A percentile compares a stretch with the other conserved stretches of the same genome.
Evolutionary conservation across 805 yeast species (phyloP).

Genomic region (Ogataea neopini): DNA sequence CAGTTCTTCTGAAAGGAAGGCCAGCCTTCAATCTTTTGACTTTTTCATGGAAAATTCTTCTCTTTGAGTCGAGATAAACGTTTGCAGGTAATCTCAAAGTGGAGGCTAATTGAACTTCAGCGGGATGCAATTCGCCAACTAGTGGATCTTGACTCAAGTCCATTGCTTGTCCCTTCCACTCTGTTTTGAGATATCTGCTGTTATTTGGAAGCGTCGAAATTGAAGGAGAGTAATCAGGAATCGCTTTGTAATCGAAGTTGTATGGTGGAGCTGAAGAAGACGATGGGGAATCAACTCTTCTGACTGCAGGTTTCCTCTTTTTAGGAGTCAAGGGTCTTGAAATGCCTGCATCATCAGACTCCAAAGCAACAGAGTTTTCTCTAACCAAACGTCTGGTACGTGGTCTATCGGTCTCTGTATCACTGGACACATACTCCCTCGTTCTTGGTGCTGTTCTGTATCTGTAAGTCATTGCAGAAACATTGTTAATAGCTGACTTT

Average conservation of each 20-base stretch:
- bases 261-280: constrained; percentile 47
- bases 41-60: constrained; percentile 86
- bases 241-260: constrained; percentile 60
- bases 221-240: constrained; percentile 86
- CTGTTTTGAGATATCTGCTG: constrained; percentile 75
- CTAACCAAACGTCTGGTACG: constrained; percentile 60
- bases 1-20: constrained; percentile 90
- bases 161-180: constrained; percentile 99
- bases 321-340: constrained; percentile 38
- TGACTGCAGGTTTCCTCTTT: constrained; percentile 37
- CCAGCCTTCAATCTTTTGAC: constrained; percentile 70
- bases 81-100: constrained; percentile 86
- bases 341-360: constrained; percentile 32
- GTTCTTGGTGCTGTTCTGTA: constrained; percentile 32
- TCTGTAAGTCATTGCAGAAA: constrained; percentile 23
- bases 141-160: constrained; percentile 80
- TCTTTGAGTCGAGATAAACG: constrained; percentile 75
- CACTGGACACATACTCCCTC: constrained; percentile 31
- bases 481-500: constrained; percentile 12
- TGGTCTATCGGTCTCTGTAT: constrained; percentile 48
- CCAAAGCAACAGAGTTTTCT: constrained; percentile 37
- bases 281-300: constrained; percentile 23
- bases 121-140: constrained; percentile 76
- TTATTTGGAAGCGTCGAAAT: constrained; percentile 64
- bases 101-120: constrained; percentile 83